Evolutionary conservation across 2,329 filamentous ascomycete species (phyloP).

Genomic region (Alternaria solani): DNA sequence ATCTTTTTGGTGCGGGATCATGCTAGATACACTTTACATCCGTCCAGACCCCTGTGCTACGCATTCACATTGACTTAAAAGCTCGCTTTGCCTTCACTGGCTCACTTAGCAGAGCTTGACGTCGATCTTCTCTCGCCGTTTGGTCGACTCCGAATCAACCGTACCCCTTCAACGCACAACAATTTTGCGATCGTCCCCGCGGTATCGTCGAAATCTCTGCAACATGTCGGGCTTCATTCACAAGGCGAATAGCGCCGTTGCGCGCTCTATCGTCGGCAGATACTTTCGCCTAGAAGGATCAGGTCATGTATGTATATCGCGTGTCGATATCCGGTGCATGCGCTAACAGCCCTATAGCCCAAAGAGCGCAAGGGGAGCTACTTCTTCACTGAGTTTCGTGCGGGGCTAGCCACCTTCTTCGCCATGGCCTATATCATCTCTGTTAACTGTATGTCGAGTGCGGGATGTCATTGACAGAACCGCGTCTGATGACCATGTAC

Average conservation of each 20-base stretch:
- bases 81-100: constrained; percentile 16
- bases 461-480: constrained; percentile 42
- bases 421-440: constrained; percentile 68
- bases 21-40: constrained; percentile 30
- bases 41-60: constrained; percentile 20
- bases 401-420: constrained; percentile 75
- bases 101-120: constrained; percentile 12
- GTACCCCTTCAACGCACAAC: constrained; percentile 5
- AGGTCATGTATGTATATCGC: constrained; percentile 71
- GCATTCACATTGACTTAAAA: constrained; percentile 18
- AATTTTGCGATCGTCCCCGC: constrained; percentile 10
- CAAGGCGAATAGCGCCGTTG: constrained; percentile 45
- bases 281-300: constrained; percentile 81
- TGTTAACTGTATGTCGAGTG: constrained; percentile 57
- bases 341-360: constrained; percentile 17
- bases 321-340: not conserved
- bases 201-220: constrained; percentile 19
- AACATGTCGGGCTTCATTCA: constrained; percentile 46
- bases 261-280: constrained; percentile 46
- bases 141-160: constrained; percentile 10
- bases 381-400: constrained; percentile 85
- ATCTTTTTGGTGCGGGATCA: constrained; percentile 42
- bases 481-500: constrained; percentile 18
- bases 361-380: constrained; percentile 75
- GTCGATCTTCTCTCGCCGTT: constrained; percentile 14